Evolutionary conservation across 202 grass and related monocot species (phyloP).

Genomic region (Hordeum pubiflorum): DNA sequence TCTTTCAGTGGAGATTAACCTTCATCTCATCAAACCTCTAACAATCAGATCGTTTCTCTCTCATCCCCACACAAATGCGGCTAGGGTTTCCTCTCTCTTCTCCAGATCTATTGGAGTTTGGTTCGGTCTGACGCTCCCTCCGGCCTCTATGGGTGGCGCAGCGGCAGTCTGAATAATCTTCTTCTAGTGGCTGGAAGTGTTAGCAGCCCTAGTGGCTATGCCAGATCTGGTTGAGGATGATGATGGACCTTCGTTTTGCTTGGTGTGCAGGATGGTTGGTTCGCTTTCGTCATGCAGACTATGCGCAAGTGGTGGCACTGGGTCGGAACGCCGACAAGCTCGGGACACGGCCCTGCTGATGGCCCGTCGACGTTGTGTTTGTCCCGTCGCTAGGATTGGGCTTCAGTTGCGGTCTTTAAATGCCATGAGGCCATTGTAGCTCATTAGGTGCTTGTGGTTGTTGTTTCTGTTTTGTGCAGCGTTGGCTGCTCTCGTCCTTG

Average conservation of each 20-base stretch:
- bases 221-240: not conserved
- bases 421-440: not conserved
- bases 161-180: not conserved
- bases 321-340: not conserved
- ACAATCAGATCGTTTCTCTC: not conserved
- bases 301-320: not conserved
- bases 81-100: not conserved
- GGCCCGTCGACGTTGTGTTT: not conserved
- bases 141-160: not conserved
- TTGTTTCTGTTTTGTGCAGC: not conserved
- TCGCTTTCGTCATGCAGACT: not conserved
- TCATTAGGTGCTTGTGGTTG: not conserved
- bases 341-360: not conserved
- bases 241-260: constrained; percentile 2
- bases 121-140: not conserved
- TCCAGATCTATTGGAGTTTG: not conserved
- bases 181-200: not conserved
- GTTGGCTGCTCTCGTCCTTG: not conserved
- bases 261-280: constrained; percentile 7
- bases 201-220: not conserved
- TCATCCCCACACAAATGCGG: not conserved
- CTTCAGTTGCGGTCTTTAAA: not conserved
- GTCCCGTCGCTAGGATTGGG: not conserved
- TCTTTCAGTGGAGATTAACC: not conserved
- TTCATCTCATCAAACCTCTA: not conserved